Base-by-base conservation (phyloP, 2,329 filamentous ascomycete genomes). In the Periglandula ipomoeae region DNA sequence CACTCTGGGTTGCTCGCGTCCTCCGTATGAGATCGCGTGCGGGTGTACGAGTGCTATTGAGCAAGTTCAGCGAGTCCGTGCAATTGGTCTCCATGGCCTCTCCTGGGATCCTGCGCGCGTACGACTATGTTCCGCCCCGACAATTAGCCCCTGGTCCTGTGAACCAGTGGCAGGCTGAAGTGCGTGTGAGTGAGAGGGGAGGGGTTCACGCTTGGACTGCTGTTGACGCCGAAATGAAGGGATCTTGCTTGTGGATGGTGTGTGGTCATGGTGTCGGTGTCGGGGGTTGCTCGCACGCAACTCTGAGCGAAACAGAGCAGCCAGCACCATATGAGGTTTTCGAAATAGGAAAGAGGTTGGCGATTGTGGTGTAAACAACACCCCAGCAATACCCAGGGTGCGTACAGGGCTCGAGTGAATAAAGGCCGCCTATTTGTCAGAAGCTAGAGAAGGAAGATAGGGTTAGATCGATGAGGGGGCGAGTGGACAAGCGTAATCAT, bases 331-430 rank as follows among this genome's bases (percentile, higher is more conserved):
- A 23, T 11, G 17, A 45, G 11, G 30, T 5, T 37, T 10, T 32
- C 35, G 7, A 47, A 27, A 32, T 34, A 47, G 44, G 44, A 37
- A 47, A 32, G 35, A 40, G 35, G 44, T 32, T 9, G 17, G 23
- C n/a, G 15, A 17, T 24, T 7, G 22, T 19, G 44, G 20, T 27
- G 44, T 23, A 46, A 46, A 38, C n/a, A 27, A 32, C 5, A 15
- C 30, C 30, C 30, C 30, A n/a, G n/a, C n/a, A n/a, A 34, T 17
- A 32, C 13, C 22, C 32, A 39, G 20, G n/a, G n/a, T n/a, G n/a
- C n/a, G n/a, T n/a, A n/a, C n/a, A n/a, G n/a, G n/a, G n/a, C n/a
- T n/a, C n/a, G n/a, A n/a, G n/a, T n/a, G n/a, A n/a, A n/a, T n/a
- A n/a, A n/a, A n/a, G n/a, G n/a, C n/a, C n/a, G n/a, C n/a, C n/a